phyloP scores from a whole-genome alignment of 768 basidiomycete genomes.

The Pleurotus tuoliensis region DNA sequence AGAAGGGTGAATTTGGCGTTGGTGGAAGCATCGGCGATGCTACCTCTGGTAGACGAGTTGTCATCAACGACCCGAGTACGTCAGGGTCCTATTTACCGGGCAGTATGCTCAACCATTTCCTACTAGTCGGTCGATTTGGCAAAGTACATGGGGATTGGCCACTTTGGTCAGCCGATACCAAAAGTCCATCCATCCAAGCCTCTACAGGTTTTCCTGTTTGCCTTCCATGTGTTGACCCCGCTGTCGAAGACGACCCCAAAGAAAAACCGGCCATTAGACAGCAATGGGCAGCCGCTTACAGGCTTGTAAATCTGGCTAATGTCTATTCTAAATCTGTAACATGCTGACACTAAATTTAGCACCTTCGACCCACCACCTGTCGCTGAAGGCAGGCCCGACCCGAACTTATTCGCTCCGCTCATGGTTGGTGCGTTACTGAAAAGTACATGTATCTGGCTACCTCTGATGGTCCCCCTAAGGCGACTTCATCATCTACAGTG shows the following conservation, averaged over 20 bases:
- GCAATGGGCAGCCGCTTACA: conserved; percentile 8
- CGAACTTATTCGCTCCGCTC: conserved; percentile 14
- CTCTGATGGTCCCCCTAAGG: conserved; percentile 6
- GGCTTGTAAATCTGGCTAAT: conserved; percentile 9
- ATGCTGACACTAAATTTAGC: conserved; percentile 6
- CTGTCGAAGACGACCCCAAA: conserved; percentile 12
- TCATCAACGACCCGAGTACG: conserved; percentile 16
- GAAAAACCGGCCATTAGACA: conserved; percentile 12
- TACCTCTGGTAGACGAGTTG: conserved; percentile 10
- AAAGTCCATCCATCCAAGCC: conserved; percentile 15
- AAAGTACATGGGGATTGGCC: conserved; percentile 16
- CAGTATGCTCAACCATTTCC: background rate
- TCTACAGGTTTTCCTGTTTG: conserved; percentile 13
- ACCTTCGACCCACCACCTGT: conserved; percentile 15
- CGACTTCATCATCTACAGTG: conserved; percentile 19
- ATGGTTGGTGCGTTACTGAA: conserved; percentile 1
- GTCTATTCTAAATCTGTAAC: background rate
- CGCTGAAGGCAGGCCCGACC: conserved; percentile 13
- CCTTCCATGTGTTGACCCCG: conserved; percentile 11
- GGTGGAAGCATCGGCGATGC: conserved; percentile 11
- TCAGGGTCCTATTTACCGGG: background rate
- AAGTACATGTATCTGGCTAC: background rate
- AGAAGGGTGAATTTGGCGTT: conserved; percentile 12
- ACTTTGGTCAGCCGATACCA: conserved; percentile 17
- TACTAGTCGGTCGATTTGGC: conserved; percentile 14